Base-by-base conservation (phyloP, 2,329 filamentous ascomycete species). In the Daldinia sp. region DNA sequence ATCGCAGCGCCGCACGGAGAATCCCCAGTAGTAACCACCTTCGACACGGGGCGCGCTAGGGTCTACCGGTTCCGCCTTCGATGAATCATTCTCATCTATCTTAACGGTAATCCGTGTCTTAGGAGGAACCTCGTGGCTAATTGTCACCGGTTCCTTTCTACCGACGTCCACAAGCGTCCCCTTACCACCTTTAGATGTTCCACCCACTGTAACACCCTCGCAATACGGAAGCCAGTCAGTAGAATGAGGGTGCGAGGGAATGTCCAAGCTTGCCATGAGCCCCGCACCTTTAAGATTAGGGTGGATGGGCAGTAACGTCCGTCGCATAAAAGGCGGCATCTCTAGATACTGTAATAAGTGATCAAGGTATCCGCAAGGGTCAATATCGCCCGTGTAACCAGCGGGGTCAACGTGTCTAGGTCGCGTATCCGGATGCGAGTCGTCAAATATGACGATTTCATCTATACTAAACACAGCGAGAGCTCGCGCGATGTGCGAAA, bases 1-100 rank as follows among this genome's bases (percentile, higher is more conserved):
- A 3, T 77, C 72, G 32, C 88, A 88, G 64, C 83, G 86, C 23
- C 93, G 86, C 3, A 93, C 87, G 7, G 80, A 83, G 76, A 90
- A 96, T 45, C 93, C 93, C 92, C 93, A 96, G 78, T 94, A 96
- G 77, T 93, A 95, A 0, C 93, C 93, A 1, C 82, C 86, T 66
- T 93, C 87, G 53, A 90, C 89, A 59, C 92, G 85, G 0, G 93
- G 93, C 2, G 83, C 79, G 23, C 85, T 81, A 0, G 92, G 90
- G 32, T 88, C 82, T 2, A 94, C 88, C 13, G 89, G 85, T 55
- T 88, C 83, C 0, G 85, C 87, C 66, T 63, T 74, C 1, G 73
- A 75, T 49, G 77, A 72, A 15, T 80, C 77, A 56, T 81, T 76
- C 13, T 82, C 76, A 13, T 84, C 78, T 68, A 94, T 87, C 61